Evolutionary conservation across 208 protist genomes (phyloP).

Genomic region (Endotrypanum monterogeii): DNA sequence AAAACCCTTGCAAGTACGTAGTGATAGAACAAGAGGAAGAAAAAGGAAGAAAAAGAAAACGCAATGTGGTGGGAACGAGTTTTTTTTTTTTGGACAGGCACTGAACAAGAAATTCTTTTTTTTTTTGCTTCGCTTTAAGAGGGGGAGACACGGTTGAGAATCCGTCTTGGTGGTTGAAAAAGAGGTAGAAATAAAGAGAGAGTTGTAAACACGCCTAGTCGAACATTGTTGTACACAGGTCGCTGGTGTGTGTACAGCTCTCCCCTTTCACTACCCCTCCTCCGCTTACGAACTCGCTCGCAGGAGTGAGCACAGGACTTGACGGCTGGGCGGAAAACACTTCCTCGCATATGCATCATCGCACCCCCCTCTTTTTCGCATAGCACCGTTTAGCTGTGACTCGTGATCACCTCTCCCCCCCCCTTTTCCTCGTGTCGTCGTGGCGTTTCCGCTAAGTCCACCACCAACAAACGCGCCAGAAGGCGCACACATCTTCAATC

Average conservation of each 20-base stretch:
- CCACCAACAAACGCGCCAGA: neutral
- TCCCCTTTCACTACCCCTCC: neutral
- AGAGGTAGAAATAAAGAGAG: neutral
- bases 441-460: neutral
- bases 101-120: conserved; percentile 4
- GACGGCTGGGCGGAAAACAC: neutral
- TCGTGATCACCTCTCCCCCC: neutral
- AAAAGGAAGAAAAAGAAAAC: neutral
- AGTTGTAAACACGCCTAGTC: too few relatives aligned
- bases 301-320: neutral
- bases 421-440: neutral
- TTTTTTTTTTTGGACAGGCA: neutral
- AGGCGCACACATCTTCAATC: neutral
- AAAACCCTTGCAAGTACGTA: neutral
- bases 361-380: neutral
- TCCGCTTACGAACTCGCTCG: neutral
- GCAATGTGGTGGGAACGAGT: too few relatives aligned
- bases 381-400: neutral
- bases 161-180: neutral
- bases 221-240: too few relatives aligned
- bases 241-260: too few relatives aligned
- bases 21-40: conserved; percentile 4
- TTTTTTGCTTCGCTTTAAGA: too few relatives aligned
- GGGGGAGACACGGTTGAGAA: too few relatives aligned
- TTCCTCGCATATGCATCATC: too few relatives aligned